Conservation (phyloP, 352 stramenopile genomes). For the Globisporangium emineosum region DNA sequence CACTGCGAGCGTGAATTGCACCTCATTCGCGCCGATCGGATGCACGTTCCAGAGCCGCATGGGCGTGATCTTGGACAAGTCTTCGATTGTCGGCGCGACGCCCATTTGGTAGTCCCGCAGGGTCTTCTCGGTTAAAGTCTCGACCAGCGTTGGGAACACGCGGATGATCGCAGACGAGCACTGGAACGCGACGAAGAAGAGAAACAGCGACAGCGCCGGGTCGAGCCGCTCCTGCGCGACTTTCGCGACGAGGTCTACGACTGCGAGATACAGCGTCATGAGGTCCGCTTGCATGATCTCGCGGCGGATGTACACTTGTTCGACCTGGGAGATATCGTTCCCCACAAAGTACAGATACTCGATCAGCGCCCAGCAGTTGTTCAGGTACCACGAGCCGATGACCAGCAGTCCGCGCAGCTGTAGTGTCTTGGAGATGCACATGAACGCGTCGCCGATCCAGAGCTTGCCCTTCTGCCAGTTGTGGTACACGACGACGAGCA, state of each 20-base stretch:
- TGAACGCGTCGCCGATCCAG: slow-evolving; percentile 43
- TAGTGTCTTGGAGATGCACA: slow-evolving; percentile 32
- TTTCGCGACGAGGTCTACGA: slow-evolving; percentile 26
- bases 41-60: slow-evolving; percentile 17
- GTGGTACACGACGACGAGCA: slow-evolving; percentile 31
- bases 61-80: slow-evolving; percentile 10
- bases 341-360: slow-evolving; percentile 28
- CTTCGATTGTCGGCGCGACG: not conserved
- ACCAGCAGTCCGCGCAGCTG: slow-evolving; percentile 31
- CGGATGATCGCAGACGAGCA: slow-evolving; percentile 14
- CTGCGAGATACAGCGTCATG: slow-evolving; percentile 31
- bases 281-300: slow-evolving; percentile 30
- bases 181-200: slow-evolving; percentile 26
- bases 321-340: slow-evolving; percentile 21
- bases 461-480: slow-evolving; percentile 25
- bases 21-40: not conserved
- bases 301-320: slow-evolving; percentile 30
- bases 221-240: slow-evolving; percentile 31
- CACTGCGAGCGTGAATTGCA: slow-evolving; percentile 2
- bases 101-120: slow-evolving; percentile 9
- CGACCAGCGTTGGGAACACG: not conserved
- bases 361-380: slow-evolving; percentile 34
- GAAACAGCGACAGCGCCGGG: slow-evolving; percentile 26
- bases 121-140: slow-evolving; percentile 6
- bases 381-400: slow-evolving; percentile 29